Evolutionary conservation across 352 stramenopile genomes (phyloP), one percentile per base, ranked within the genome.

Genomic region (Phytophthora parvispora): DNA sequence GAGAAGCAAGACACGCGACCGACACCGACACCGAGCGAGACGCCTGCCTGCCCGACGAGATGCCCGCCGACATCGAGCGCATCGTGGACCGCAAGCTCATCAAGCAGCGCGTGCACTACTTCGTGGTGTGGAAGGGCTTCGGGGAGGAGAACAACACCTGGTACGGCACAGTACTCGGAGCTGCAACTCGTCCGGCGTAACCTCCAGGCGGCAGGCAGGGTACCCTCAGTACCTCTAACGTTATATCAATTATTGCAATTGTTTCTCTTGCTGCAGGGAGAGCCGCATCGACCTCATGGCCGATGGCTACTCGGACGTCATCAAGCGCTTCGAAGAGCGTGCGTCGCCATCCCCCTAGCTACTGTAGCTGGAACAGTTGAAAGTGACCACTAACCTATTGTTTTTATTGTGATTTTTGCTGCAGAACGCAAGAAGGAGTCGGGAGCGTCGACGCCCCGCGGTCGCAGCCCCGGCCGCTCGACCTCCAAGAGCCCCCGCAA

Each of bases 111-210:
- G 89, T 96, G 68, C 85, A 95, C 71, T 96, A 96, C 75, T 82
- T 90, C 24, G 85, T 95, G 40, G 77, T 91, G 20, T 96, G 89
- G 89, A 77, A 83, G 28, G 89, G 83, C 52, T 93, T 92, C 40
- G 79, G 81, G 45, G 77, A 90, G n/a, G 89, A 96, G 51, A 93
- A 83, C 66, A 94, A 96, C 69, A 95, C 87, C 10, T 96, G 89
- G 89, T 43, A 7, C 36, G 36, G 4, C 34, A 22, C 1, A 20
- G 20, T 92, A 77, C 52, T n/a, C n/a, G n/a, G n/a, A n/a, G n/a
- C n/a, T n/a, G n/a, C n/a, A n/a, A n/a, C n/a, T n/a, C n/a, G 55
- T 53, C 22, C 12, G 2, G n/a, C 38, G 28, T 53, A 69, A 22
- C 47, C 50, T 52, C 7, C 10, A 40, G 13, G 34, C n/a, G 34